A percentile compares a stretch with the other conserved stretches of the same genome.
These are phyloP conservation scores for Mentha longifolia DNA, from an alignment of 257 asterid species.

Conservation along the genomic window DNA sequence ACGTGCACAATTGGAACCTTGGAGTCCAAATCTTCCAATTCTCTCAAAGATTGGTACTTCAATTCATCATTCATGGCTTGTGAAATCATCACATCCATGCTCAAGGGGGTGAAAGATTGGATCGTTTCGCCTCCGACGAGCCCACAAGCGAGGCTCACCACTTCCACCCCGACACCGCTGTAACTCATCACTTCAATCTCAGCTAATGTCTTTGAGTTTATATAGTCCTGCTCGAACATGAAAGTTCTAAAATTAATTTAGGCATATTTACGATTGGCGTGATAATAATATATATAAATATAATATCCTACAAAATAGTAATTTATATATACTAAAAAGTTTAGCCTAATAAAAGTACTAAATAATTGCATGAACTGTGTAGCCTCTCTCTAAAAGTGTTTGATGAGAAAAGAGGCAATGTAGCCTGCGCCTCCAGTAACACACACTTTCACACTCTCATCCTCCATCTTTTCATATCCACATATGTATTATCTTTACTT, in stretches of 20 bases:
- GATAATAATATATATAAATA: too few species aligned
- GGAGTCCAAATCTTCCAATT: conserved; percentile 56
- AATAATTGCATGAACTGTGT: conserved; percentile 52
- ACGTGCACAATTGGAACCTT: conserved; percentile 60
- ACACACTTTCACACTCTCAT: conserved; percentile 51
- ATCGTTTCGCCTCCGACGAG: conserved; percentile 66
- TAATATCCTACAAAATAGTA: too few species aligned
- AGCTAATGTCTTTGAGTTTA: conserved; percentile 52
- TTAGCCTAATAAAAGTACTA: too few species aligned
- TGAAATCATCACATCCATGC: conserved; percentile 35
- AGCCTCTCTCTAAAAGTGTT: conserved; percentile 56
- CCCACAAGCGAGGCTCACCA: conserved; percentile 60
- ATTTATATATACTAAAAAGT: not conserved
- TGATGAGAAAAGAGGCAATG: conserved; percentile 59
- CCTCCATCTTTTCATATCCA: conserved; percentile 21
- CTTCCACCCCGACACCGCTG: conserved; percentile 49
- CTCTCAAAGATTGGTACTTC: conserved; percentile 36
- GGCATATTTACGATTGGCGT: too few species aligned
- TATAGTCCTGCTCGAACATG: conserved; percentile 43
- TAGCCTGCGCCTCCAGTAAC: conserved; percentile 76
- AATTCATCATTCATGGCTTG: conserved; percentile 28
- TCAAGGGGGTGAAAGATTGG: conserved; percentile 36
- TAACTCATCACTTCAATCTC: conserved; percentile 57
- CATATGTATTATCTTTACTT: too few species aligned
- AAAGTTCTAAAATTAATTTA: not conserved